phyloP scores from a whole-genome alignment of 805 yeast species.

The Sugiyamaella qingdaonensis region DNA sequence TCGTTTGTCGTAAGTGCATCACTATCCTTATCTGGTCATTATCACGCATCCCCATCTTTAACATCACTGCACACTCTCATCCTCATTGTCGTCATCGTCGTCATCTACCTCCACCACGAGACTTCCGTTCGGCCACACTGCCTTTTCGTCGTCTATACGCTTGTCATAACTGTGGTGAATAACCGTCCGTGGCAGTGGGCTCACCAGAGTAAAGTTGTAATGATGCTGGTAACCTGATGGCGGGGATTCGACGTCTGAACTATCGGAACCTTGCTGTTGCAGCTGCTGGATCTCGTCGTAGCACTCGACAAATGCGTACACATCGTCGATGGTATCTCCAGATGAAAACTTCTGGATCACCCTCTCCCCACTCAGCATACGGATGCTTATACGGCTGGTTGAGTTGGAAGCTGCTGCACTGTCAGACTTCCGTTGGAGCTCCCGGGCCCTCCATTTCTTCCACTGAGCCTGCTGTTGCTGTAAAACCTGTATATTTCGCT shows the following conservation, averaged over 20 bases:
- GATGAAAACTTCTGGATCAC: conserved; percentile 47
- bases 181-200: conserved; percentile 55
- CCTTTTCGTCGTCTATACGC: conserved; percentile 40
- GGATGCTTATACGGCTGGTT: conserved; percentile 58
- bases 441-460: conserved; percentile 46
- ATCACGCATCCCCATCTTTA: too few relatives aligned
- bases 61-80: not conserved
- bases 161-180: conserved; percentile 32
- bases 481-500: conserved; percentile 12
- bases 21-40: too few relatives aligned
- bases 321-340: conserved; percentile 49
- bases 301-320: conserved; percentile 69
- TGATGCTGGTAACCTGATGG: conserved; percentile 43
- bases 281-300: conserved; percentile 22
- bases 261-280: conserved; percentile 11
- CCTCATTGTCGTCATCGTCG: conserved; percentile 17
- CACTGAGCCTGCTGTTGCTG: conserved; percentile 35
- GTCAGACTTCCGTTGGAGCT: conserved; percentile 19
- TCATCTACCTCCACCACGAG: conserved; percentile 44
- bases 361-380: conserved; percentile 62
- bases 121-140: conserved; percentile 63
- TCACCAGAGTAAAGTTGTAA: conserved; percentile 47
- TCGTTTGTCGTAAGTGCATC: too few relatives aligned
- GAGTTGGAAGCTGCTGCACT: not conserved
- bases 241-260: conserved; percentile 24